These are phyloP conservation scores for Nothopassalora personata DNA, from an alignment of 2,329 filamentous ascomycete genomes.

Conservation along the genomic window DNA sequence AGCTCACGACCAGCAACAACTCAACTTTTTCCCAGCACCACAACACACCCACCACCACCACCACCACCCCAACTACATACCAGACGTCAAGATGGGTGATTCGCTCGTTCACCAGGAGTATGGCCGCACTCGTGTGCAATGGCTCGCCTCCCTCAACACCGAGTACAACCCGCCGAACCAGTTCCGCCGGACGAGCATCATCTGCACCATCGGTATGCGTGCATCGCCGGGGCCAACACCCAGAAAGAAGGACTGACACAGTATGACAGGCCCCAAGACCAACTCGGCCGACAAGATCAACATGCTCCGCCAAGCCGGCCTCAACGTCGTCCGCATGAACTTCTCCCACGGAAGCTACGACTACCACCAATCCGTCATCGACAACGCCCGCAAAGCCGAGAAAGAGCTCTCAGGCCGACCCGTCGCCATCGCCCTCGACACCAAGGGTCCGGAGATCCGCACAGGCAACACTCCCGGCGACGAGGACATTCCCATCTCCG, in stretches of 20 bases:
- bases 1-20: neutral
- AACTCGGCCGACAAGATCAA: constrained; percentile 98
- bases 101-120: constrained; percentile 77
- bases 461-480: constrained; percentile 69
- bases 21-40: neutral
- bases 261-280: constrained; percentile 71
- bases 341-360: constrained; percentile 92
- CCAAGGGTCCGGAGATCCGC: constrained; percentile 81
- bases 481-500: constrained; percentile 72
- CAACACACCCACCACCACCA: neutral
- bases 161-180: constrained; percentile 80
- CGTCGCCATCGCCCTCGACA: constrained; percentile 87
- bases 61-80: constrained; percentile 3
- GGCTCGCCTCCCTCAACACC: constrained; percentile 77
- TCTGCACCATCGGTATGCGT: constrained; percentile 80
- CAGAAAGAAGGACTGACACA: constrained; percentile 1
- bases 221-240: neutral
- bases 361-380: constrained; percentile 97
- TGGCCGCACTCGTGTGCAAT: constrained; percentile 66
- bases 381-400: constrained; percentile 87
- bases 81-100: constrained; percentile 52
- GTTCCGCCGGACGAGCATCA: constrained; percentile 95
- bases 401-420: constrained; percentile 71
- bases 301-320: constrained; percentile 75
- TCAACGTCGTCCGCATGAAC: constrained; percentile 99